Percentiles rank a stretch among this genome's conserved stretches.
Conservation (phyloP, 495 filamentous ascomycete species). For the Copromyces sp. region DNA sequence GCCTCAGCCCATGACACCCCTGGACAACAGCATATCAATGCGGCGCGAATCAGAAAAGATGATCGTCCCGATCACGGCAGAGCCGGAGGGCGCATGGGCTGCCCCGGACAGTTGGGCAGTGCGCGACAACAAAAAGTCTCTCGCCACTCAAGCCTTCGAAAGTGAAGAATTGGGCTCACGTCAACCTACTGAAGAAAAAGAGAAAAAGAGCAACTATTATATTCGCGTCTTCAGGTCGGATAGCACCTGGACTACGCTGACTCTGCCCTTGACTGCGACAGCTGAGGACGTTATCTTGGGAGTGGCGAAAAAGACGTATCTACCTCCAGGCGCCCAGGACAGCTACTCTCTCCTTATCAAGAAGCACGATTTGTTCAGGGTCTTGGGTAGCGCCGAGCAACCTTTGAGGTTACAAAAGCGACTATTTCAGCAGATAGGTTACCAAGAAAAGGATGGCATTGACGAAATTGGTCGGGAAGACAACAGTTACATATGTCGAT, state of each 20-base stretch:
- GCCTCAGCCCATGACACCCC: constrained; percentile 51
- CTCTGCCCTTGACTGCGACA: constrained; percentile 66
- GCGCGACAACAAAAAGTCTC: constrained; percentile 44
- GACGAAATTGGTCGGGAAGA: constrained; percentile 97
- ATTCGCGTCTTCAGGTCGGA: constrained; percentile 94
- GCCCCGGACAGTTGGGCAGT: constrained; percentile 93
- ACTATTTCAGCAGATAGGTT: constrained; percentile 85
- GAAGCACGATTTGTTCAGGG: constrained; percentile 81
- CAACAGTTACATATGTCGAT: constrained; percentile 91
- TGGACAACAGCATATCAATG: constrained; percentile 46
- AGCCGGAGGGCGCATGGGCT: constrained; percentile 54
- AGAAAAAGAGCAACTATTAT: constrained; percentile 64
- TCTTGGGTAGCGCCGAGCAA: constrained; percentile 65
- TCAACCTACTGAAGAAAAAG: constrained; percentile 33
- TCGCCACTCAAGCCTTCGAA: constrained; percentile 47
- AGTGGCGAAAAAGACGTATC: constrained; percentile 81
- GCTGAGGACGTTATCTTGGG: constrained; percentile 74
- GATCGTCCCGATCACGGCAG: constrained; percentile 19
- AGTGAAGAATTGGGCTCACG: constrained; percentile 45
- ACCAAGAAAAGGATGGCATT: constrained; percentile 73
- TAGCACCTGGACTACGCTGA: constrained; percentile 85
- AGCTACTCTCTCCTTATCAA: constrained; percentile 93
- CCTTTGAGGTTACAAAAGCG: constrained; percentile 90
- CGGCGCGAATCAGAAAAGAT: constrained; percentile 38
- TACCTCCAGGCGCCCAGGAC: constrained; percentile 68